Evolutionary conservation across 2,329 filamentous ascomycete species (phyloP).

Genomic region (Phaeoacremonium minimum): DNA sequence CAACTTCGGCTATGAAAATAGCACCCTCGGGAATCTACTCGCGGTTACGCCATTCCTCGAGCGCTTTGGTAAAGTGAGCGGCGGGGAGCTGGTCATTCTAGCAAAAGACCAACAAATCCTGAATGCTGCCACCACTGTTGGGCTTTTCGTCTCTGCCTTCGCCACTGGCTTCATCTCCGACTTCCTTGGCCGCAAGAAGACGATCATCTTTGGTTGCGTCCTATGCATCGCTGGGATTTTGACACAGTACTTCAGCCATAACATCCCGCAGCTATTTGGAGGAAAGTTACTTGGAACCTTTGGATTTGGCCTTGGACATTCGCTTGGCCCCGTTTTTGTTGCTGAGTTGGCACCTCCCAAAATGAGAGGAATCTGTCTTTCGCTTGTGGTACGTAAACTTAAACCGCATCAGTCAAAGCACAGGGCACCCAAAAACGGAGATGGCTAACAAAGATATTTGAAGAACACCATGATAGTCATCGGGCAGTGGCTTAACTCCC

Average conservation of each 20-base stretch:
- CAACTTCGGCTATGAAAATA: conserved; percentile 24
- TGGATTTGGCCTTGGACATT: conserved; percentile 23
- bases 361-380: conserved; percentile 21
- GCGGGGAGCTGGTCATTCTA: conserved; percentile 12
- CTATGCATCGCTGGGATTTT: conserved; percentile 18
- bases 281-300: conserved; percentile 21
- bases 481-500: conserved; percentile 21
- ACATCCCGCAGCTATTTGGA: conserved; percentile 20
- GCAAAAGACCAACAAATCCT: conserved; percentile 23
- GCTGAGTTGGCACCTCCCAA: conserved; percentile 24
- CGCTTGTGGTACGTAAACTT: conserved; percentile 15
- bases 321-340: conserved; percentile 23
- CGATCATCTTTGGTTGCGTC: conserved; percentile 15
- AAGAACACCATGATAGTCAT: conserved; percentile 26
- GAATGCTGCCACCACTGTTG: conserved; percentile 21
- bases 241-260: conserved; percentile 16
- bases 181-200: conserved; percentile 18
- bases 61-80: conserved; percentile 16
- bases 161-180: conserved; percentile 19
- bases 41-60: conserved; percentile 19
- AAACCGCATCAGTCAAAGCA: neutral
- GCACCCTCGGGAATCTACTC: conserved; percentile 21
- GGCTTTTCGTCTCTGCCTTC: conserved; percentile 22
- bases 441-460: no score
- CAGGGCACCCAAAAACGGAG: no score